Base-by-base conservation (phyloP, 257 asterid genomes). In the Eucommia ulmoides region DNA sequence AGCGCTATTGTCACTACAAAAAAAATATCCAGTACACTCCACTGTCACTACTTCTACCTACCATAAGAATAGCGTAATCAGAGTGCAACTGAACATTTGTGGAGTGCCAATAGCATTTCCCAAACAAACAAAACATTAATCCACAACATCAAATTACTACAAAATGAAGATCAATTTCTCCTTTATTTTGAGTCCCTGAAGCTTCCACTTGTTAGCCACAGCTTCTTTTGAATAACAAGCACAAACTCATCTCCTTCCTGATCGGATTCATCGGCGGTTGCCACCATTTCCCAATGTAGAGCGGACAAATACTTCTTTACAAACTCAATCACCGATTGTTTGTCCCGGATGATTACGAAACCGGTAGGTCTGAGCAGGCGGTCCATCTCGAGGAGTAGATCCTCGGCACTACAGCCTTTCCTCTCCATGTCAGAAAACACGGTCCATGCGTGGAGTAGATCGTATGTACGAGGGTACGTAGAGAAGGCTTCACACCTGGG, bases 401-500 rank as follows among this genome's bases (percentile, higher is more conserved):
- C 97, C 75, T 88, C 97, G 11, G 93, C 94, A 23, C 95, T 82
- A 68, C 97, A 88, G 11, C 95, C 95, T 66, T 82, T 84, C 81
- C 66, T 88, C 63, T 84, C 95, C n/a, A 88, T 73, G 76, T 82
- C 89, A 0, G 97, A 84, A 41, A 88, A 73, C 2, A 88, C 64
- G 2, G 70, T 74, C 97, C 93, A 88, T 1, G 93, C 95, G 18
- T 88, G 97, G 70, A 88, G 89, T 62, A 88, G 49, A 54, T 88
- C 97, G 7, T 88, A 88, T 3, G 97, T 84, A 65, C 97, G 63
- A 0, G 97, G 97, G 69, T 88, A 88, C n/a, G 89, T 88, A 2
- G 97, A 88, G 76, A 55, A 88, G 55, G 97, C 84, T 70, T 84
- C 97, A 29, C 97, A 88, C 97, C 97, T 88, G 77, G n/a, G n/a